These are phyloP conservation scores for Cutaneotrichosporon sp. DNA, from an alignment of 1,284 basidiomycete genomes.

Conservation along the genomic window DNA sequence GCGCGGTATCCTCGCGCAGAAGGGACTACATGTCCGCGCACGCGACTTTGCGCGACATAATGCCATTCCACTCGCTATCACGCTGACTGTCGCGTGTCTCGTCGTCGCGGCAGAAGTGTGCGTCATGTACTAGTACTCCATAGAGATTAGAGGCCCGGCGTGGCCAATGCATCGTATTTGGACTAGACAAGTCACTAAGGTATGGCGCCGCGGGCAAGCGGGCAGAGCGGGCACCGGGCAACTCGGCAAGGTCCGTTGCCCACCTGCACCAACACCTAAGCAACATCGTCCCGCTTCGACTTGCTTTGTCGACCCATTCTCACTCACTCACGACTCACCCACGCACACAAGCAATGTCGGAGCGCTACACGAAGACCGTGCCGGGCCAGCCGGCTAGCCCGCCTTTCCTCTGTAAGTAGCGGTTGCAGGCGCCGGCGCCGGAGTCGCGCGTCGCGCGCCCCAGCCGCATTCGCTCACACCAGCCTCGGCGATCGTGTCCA, in stretches of 20 bases:
- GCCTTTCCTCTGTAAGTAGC: conserved; percentile 51
- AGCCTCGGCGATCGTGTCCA: conserved; percentile 48
- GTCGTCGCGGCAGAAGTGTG: conserved; percentile 49
- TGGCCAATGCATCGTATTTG: background rate
- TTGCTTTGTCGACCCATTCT: background rate
- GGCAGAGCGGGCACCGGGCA: too few species aligned
- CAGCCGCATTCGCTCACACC: background rate
- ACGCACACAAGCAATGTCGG: conserved; percentile 9
- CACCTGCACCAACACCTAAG: background rate
- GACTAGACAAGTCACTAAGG: too few species aligned
- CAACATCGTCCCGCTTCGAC: too few species aligned
- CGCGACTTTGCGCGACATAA: conserved; percentile 71
- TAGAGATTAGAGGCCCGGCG: background rate
- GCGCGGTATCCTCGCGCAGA: conserved; percentile 71
- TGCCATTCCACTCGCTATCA: conserved; percentile 57
- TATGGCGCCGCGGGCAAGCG: too few species aligned
- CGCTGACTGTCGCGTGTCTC: conserved; percentile 56
- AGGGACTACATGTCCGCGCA: conserved; percentile 65
- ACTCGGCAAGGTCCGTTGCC: background rate
- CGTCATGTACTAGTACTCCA: conserved; percentile 32
- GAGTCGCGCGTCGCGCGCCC: background rate
- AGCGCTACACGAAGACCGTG: conserved; percentile 22
- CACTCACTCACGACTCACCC: background rate
- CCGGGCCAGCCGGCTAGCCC: conserved; percentile 48
- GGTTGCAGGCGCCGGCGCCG: background rate